These are phyloP conservation scores for Phlebopus sp. DNA, from an alignment of 1,284 basidiomycete genomes.

Conservation along the genomic window DNA sequence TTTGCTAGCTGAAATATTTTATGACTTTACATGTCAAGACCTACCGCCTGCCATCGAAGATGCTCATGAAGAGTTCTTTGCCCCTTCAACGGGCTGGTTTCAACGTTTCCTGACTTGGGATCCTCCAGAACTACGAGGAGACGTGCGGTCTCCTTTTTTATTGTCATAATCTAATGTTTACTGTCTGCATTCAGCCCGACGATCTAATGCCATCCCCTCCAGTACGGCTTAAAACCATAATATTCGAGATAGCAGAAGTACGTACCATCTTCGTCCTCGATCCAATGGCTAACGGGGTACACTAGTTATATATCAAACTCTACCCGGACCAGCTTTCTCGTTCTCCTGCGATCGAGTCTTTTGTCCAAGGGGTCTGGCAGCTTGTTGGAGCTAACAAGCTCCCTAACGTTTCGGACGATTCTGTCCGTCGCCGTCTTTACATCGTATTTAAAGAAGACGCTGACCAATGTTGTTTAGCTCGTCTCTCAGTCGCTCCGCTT, in stretches of 20 bases:
- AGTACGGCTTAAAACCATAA: constrained; percentile 84
- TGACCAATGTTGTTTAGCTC: constrained; percentile 46
- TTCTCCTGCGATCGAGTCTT: constrained; percentile 69
- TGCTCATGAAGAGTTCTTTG: constrained; percentile 79
- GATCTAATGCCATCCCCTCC: constrained; percentile 80
- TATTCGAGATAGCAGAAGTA: constrained; percentile 89
- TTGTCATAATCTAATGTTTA: constrained; percentile 1
- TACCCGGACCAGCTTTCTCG: constrained; percentile 85
- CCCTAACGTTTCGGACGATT: constrained; percentile 74
- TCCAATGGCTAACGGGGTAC: constrained; percentile 7
- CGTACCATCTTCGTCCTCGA: constrained; percentile 6
- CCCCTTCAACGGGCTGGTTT: constrained; percentile 65
- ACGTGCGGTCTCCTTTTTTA: constrained; percentile 52
- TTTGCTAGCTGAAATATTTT: constrained; percentile 83
- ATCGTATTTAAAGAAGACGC: constrained; percentile 6
- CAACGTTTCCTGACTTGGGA: constrained; percentile 81
- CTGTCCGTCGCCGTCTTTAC: constrained; percentile 43
- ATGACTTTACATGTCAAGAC: constrained; percentile 95
- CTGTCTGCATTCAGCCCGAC: constrained; percentile 56
- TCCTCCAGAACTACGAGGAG: constrained; percentile 62
- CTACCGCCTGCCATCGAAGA: constrained; percentile 95
- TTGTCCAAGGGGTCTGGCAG: constrained; percentile 92
- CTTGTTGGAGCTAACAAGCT: constrained; percentile 77
- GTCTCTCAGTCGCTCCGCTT: constrained; percentile 93
- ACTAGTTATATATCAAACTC: constrained; percentile 86